Base-by-base conservation (phyloP, 2,329 filamentous ascomycete genomes). In the Waltergamsia citrina region DNA sequence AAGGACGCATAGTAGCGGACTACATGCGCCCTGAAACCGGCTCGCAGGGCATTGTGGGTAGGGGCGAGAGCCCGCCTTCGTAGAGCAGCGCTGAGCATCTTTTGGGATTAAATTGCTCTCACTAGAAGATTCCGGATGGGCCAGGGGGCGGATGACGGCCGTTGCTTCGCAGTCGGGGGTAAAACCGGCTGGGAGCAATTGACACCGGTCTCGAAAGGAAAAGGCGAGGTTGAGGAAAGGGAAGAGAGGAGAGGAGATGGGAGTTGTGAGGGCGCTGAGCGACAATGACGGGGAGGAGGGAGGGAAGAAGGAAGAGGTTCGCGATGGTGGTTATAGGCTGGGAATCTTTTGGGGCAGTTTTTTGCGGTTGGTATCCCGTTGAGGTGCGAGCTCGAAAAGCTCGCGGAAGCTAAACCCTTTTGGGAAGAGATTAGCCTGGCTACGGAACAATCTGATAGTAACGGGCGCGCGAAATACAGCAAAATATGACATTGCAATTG, bases 1-100 rank as follows among this genome's bases (percentile, higher is more conserved):
- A 85, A 96, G 32, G 90, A 93, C 48, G 73, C 92, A 69, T 73
- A 77, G 62, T 65, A 74, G 66, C 76, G 69, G 60, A 74, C 66
- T 42, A 78, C 63, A 50, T 67, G 68, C 44, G 67, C 66, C 36
- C 65, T 55, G 48, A 69, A 61, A 47, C 65, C 65, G 44, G 60
- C 62, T 52, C 69, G 64, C 52, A 71, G 59, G 49, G 66, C 56
- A 47, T 61, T 59, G 43, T 67, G 63, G 46, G 69, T 60, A 45
- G 58, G 58, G 44, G 56, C 63, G 53, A 79, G 65, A 54, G 63
- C 65, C 54, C 73, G 72, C 71, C 74, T 73, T 64, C 75, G 67
- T 51, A 79, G 63, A 47, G 73, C 71, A 48, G 73, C 71, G 57
- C 71, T 69, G 61, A 79, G 69, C 75, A 80, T 80, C 37, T 21